phyloP scores from a whole-genome alignment of 805 yeast genomes.

The Yarrowia bubula region DNA sequence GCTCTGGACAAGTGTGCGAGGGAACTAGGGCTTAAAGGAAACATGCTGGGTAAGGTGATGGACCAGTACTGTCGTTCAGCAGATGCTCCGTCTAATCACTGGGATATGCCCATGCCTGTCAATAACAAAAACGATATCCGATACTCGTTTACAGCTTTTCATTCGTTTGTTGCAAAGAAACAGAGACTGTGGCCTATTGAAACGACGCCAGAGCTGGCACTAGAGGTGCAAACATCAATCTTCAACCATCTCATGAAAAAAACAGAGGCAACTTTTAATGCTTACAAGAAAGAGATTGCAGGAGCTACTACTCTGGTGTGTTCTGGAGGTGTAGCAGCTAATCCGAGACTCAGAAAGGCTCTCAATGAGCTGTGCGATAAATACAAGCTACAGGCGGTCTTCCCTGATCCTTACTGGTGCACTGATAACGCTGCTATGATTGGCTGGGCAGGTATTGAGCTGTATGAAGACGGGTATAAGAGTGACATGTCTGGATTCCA shows the following conservation, averaged over 20 bases:
- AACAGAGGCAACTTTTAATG: not conserved
- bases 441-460: conserved; percentile 94
- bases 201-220: conserved; percentile 5
- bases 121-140: conserved; percentile 15
- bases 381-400: conserved; percentile 46
- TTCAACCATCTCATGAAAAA: conserved; percentile 59
- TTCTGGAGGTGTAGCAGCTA: conserved; percentile 95
- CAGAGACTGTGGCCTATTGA: not conserved
- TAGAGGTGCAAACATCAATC: conserved; percentile 54
- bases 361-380: conserved; percentile 34
- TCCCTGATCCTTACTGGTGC: conserved; percentile 71
- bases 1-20: conserved; percentile 91
- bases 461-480: conserved; percentile 54
- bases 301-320: conserved; percentile 55
- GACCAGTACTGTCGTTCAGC: conserved; percentile 51
- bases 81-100: not conserved
- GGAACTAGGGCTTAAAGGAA: conserved; percentile 70
- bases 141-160: conserved; percentile 71
- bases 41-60: conserved; percentile 79
- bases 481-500: conserved; percentile 62
- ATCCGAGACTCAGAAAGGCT: conserved; percentile 39
- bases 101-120: conserved; percentile 47
- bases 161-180: conserved; percentile 46
- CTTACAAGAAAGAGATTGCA: not conserved
- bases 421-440: conserved; percentile 97